These are phyloP conservation scores for Nidularia pulvinata DNA, from an alignment of 768 basidiomycete species.

Conservation along the genomic window DNA sequence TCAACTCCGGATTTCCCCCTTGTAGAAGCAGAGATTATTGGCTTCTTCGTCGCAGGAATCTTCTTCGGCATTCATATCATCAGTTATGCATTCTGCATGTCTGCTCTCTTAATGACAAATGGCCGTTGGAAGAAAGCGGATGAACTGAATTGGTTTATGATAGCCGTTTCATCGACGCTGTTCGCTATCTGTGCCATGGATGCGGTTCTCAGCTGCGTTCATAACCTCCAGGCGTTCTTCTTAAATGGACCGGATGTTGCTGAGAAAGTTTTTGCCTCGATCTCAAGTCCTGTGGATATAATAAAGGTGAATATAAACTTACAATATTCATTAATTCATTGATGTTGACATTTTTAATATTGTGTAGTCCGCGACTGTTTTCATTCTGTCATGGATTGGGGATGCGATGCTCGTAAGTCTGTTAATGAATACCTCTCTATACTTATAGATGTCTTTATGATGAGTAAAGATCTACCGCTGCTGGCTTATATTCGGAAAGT, in stretches of 20 bases:
- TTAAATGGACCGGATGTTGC: constrained; percentile 7
- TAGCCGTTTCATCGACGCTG: not conserved
- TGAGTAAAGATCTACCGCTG: constrained; percentile 14
- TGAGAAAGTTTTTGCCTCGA: constrained; percentile 1
- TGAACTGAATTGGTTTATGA: constrained; percentile 7
- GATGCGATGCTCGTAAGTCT: constrained; percentile 9
- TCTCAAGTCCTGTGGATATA: constrained; percentile 7
- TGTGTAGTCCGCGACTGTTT: constrained; percentile 3
- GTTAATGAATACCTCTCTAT: not conserved
- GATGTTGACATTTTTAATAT: constrained; percentile 2
- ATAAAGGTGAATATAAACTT: constrained; percentile 3
- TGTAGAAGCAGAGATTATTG: too few relatives aligned
- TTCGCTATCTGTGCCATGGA: constrained; percentile 6
- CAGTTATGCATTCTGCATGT: constrained; percentile 6
- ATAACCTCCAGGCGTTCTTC: constrained; percentile 8
- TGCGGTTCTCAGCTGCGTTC: constrained; percentile 3
- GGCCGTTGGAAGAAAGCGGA: not conserved
- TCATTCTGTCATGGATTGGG: constrained; percentile 6
- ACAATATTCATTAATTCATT: not conserved
- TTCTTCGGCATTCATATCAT: constrained; percentile 9
- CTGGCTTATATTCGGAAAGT: constrained; percentile 14
- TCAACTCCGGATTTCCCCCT: too few relatives aligned
- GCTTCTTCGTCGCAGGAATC: not conserved
- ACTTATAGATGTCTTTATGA: not conserved
- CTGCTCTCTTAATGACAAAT: constrained; percentile 1